Evolutionary conservation across 148 eudicot species (phyloP).

Genomic region (Rhododendron griersonianum): DNA sequence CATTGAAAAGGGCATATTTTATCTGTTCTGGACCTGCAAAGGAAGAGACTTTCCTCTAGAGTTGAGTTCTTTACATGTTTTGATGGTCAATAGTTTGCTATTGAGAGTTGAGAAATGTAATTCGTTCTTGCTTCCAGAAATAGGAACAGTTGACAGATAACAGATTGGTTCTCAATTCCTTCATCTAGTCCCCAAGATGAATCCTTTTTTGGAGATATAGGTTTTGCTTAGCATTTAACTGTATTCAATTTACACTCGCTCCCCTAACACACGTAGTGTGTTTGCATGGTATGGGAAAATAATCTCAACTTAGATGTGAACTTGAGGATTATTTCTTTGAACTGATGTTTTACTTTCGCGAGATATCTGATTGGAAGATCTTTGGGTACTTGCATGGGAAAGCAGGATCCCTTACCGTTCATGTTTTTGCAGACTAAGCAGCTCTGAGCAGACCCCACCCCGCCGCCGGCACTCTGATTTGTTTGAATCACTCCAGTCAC

Average conservation of each 20-base stretch:
- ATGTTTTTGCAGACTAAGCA: constrained; percentile 44
- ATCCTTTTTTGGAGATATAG: not conserved
- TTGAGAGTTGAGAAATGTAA: not conserved
- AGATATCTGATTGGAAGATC: not conserved
- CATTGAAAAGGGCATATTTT: not conserved
- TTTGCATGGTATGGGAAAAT: not conserved
- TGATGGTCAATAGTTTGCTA: not conserved
- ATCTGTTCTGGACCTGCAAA: not conserved
- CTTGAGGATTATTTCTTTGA: not conserved
- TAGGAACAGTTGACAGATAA: not conserved
- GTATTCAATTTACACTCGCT: not conserved
- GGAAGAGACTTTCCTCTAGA: not conserved
- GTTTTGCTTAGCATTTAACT: not conserved
- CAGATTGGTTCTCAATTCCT: not conserved
- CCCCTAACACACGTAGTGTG: not conserved
- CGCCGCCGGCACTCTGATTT: constrained; percentile 51
- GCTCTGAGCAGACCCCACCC: constrained; percentile 48
- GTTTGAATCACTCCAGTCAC: constrained; percentile 58
- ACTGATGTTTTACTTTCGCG: not conserved
- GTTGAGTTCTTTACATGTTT: not conserved
- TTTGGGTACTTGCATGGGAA: not conserved
- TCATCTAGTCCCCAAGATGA: not conserved
- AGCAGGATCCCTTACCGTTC: not conserved
- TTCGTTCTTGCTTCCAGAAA: not conserved
- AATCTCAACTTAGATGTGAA: not conserved